Conservation (phyloP, 805 yeast genomes). For the Hermanozyma aechmeae region DNA sequence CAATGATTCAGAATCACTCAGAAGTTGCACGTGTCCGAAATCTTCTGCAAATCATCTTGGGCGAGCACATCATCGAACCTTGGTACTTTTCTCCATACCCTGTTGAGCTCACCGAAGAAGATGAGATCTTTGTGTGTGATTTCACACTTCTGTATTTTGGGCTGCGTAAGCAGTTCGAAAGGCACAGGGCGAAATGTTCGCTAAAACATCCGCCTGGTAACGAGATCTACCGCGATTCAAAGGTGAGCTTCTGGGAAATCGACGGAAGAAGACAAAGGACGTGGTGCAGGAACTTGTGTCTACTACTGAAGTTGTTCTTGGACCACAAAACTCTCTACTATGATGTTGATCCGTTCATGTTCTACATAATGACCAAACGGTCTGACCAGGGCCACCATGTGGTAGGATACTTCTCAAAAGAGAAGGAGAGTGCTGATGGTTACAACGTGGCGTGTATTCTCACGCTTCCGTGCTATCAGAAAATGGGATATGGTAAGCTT, state of each 20-base stretch:
- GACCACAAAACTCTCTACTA: slow-evolving; percentile 96
- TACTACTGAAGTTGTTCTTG: slow-evolving; percentile 79
- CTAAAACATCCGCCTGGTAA: slow-evolving; percentile 97
- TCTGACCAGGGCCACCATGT: slow-evolving; percentile 91
- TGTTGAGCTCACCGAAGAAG: slow-evolving; percentile 86
- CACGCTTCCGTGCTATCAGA: slow-evolving; percentile 92
- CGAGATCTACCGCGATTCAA: slow-evolving; percentile 89
- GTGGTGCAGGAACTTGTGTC: slow-evolving; percentile 94
- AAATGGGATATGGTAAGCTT: slow-evolving; percentile 88
- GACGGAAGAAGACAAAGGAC: slow-evolving; percentile 95
- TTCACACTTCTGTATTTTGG: slow-evolving; percentile 85
- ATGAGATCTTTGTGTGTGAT: slow-evolving; percentile 83
- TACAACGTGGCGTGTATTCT: slow-evolving; percentile 96
- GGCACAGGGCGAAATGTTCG: slow-evolving; percentile 82
- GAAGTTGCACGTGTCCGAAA: slow-evolving; percentile 91
- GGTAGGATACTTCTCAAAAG: slow-evolving; percentile 95
- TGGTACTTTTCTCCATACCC: slow-evolving; percentile 99
- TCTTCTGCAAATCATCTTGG: slow-evolving; percentile 68
- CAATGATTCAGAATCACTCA: slow-evolving; percentile 83
- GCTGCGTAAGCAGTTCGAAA: slow-evolving; percentile 80
- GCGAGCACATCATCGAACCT: slow-evolving; percentile 89
- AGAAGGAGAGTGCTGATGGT: slow-evolving; percentile 90
- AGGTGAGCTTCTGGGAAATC: slow-evolving; percentile 91
- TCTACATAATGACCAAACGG: slow-evolving; percentile 88
- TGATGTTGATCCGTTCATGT: slow-evolving; percentile 95